phyloP scores from a whole-genome alignment of 768 basidiomycete species.

The Naematelia encephala region DNA sequence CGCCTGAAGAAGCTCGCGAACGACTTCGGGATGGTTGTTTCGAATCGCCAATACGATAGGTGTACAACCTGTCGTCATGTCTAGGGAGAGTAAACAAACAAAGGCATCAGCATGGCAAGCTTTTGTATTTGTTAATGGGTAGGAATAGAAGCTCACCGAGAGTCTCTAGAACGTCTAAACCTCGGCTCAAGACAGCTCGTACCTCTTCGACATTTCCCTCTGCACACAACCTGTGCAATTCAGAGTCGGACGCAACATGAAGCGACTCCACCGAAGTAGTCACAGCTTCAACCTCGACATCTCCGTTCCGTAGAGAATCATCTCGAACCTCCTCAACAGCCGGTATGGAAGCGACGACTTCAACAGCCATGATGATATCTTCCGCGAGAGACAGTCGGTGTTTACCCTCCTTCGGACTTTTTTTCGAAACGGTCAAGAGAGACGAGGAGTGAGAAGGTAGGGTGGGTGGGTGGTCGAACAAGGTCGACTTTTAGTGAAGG shows the following conservation, averaged over 20 bases:
- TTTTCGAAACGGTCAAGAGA: no score
- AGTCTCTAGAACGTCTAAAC: conserved; percentile 40
- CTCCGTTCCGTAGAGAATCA: no score
- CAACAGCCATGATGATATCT: background rate
- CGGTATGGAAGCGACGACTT: background rate
- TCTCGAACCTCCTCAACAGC: no score
- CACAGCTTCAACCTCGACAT: background rate
- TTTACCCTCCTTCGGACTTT: no score
- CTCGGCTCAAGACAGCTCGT: conserved; percentile 32
- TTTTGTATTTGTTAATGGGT: no score
- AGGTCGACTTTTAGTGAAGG: background rate
- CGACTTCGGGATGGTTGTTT: conserved; percentile 43
- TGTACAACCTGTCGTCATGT: conserved; percentile 44
- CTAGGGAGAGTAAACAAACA: conserved; percentile 10
- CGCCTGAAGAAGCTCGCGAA: conserved; percentile 42
- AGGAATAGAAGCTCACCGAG: conserved; percentile 46
- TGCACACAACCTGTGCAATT: conserved; percentile 44
- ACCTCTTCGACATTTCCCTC: conserved; percentile 47
- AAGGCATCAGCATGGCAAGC: no score
- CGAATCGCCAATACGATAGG: conserved; percentile 49
- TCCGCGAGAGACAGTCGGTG: no score
- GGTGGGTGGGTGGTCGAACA: background rate
- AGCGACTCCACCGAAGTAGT: background rate
- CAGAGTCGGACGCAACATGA: conserved; percentile 12
- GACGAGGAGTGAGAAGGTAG: background rate